Base-by-base conservation (phyloP, 2,329 filamentous ascomycete species). In the Emericellopsis cladophorae region DNA sequence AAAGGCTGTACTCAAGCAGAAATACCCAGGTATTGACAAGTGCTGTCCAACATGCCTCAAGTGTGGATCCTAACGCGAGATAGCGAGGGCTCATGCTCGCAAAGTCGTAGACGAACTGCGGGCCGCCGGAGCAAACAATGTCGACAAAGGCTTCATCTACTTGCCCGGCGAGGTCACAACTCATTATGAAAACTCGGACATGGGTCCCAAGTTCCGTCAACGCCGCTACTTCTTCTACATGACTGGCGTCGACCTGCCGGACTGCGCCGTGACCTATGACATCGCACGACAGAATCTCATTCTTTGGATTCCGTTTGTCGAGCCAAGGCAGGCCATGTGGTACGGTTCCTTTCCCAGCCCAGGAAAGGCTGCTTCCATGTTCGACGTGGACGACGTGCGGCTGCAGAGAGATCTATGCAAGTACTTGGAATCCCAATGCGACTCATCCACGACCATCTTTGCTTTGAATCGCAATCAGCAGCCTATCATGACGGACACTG, bases 251-350 rank as follows among this genome's bases (percentile, higher is more conserved):
- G 58, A 76, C 55, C 70, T 76, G 45, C 60, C 70, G 2, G 68
- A 70, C 48, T 76, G 70, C 51, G 61, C 62, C 38, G 65, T 74
- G 29, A 78, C 74, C 2, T 78, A 77, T 49, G 72, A 78, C 45
- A 67, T 78, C 38, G 60, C 54, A 18, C 61, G 62, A 10, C 81
- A 89, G 54, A 61, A 65, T 18, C 70, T 92, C 42, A 76, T 72
- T 5, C 72, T 90, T 23, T 92, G 82, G 72, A 77, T 90, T 37
- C 83, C 84, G 2, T 74, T 76, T 49, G 74, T 79, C 47, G 74
- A 83, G 48, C 74, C 73, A 12, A 67, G 65, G 14, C 66, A 72
- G 48, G 65, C 74, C 10, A 71, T 85, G 38, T 86, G 74, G 70
- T 75, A 74, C 51, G 81, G 81, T 14, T 67, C 65, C 29, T 74